Evolutionary conservation across 2,329 filamentous ascomycete species (phyloP), one percentile per base, ranked within the genome.

Genomic region (Periconia digitata): DNA sequence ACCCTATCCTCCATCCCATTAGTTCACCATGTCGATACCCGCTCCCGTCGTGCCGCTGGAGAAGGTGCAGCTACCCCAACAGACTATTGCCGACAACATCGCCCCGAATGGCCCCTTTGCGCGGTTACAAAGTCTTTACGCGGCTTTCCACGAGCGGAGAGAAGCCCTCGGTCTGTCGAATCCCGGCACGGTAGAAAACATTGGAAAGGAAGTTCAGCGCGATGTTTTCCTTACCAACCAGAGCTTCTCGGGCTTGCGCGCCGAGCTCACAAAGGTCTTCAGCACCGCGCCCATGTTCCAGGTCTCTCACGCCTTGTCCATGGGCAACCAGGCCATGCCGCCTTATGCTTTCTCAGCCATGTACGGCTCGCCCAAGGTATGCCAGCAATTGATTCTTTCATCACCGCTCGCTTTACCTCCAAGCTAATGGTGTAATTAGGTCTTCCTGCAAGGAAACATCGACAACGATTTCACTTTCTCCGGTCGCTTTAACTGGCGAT

Each of bases 211-310:
- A 79, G 91, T 96, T 55, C 87, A 95, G 78, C 91, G 92, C 76
- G 92, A 96, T 82, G 92, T 96, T 63, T 87, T 97, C 72, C 85
- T 96, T 67, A 94, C 87, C 77, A 96, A 96, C 80, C 89, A 90
- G 74, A 95, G 94, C 85, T 97, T 99, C 80, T 89, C 90, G 38
- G 94, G 94, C 66, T 83, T 99, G 73, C 89, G 92, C 71, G 95
- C 92, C 72, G 94, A 99, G 75, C 80, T 97, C 71, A 96, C 91
- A 71, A 97, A 96, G 81, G 86, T 90, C 70, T 95, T 97, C 77
- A 94, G 91, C 81, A 84, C 95, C 72, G 84, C 86, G 49, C 94
- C 94, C 49, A 79, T 97, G 60, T 99, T 99, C 81, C 92, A 97
- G 76, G 89, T 96, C 63, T 96, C 92, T 58, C 94, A 99, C 78